Evolutionary conservation across 2,329 filamentous ascomycete species (phyloP).

Genomic region (Phialemonium atrogriseum): DNA sequence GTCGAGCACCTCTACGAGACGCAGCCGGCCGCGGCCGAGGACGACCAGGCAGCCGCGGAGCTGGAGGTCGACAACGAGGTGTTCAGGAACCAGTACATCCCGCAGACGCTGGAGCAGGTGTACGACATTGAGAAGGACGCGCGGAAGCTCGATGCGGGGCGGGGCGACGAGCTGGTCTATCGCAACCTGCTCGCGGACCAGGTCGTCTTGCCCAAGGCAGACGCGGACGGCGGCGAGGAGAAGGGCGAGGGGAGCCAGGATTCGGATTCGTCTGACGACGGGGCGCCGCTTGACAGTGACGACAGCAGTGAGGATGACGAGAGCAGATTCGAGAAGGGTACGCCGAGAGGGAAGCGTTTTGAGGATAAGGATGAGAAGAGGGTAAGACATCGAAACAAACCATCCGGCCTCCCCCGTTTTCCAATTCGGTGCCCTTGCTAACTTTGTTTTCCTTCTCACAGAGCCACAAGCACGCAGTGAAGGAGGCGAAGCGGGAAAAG

Average conservation of each 20-base stretch:
- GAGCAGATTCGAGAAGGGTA: constrained; percentile 53
- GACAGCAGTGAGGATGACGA: constrained; percentile 38
- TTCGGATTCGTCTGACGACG: constrained; percentile 38
- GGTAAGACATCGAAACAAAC: constrained; percentile 40
- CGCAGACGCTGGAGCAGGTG: constrained; percentile 89
- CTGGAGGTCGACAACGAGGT: constrained; percentile 80
- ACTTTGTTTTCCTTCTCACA: constrained; percentile 20
- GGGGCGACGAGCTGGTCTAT: constrained; percentile 75
- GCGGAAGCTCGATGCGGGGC: constrained; percentile 64
- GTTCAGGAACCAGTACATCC: constrained; percentile 93
- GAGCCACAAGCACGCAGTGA: constrained; percentile 78
- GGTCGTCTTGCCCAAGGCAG: constrained; percentile 33
- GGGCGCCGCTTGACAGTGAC: constrained; percentile 34
- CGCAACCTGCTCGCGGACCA: constrained; percentile 72
- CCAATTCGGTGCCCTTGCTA: background rate
- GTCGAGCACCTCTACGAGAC: constrained; percentile 61
- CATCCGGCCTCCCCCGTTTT: background rate
- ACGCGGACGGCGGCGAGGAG: constrained; percentile 22
- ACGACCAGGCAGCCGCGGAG: constrained; percentile 34
- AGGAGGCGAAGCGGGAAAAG: constrained; percentile 92
- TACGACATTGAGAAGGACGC: constrained; percentile 93
- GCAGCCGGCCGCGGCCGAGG: constrained; percentile 32
- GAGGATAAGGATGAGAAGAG: constrained; percentile 88
- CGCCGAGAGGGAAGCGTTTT: constrained; percentile 73
- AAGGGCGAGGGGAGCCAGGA: constrained; percentile 28